Evolutionary conservation across 2,329 filamentous ascomycete species (phyloP).

Genomic region (Meredithiella fracta): DNA sequence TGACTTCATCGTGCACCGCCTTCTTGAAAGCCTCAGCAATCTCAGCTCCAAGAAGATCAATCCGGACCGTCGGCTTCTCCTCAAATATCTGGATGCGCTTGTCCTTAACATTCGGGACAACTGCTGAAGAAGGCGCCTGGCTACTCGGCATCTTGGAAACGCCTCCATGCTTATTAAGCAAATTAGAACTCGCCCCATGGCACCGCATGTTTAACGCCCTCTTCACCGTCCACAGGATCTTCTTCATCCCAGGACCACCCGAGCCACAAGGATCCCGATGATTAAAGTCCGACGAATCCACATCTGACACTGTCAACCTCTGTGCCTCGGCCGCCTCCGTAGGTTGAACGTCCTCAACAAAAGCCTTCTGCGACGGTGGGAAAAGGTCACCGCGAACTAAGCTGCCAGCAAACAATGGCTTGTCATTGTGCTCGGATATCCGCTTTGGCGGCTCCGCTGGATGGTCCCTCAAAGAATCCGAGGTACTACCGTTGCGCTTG

Average conservation of each 20-base stretch:
- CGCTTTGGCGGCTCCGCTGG: conserved; percentile 34
- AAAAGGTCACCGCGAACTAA: conserved; percentile 76
- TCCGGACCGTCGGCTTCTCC: conserved; percentile 41
- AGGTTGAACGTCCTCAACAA: conserved; percentile 50
- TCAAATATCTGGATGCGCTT: conserved; percentile 23
- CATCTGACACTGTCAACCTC: conserved; percentile 18
- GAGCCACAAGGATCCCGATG: background rate
- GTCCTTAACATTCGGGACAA: conserved; percentile 39
- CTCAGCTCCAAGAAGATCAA: conserved; percentile 69
- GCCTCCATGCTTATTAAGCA: conserved; percentile 29
- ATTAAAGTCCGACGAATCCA: background rate
- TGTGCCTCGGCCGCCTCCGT: conserved; percentile 29
- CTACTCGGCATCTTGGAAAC: conserved; percentile 39
- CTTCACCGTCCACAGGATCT: conserved; percentile 70
- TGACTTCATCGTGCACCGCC: conserved; percentile 50
- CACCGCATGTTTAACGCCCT: conserved; percentile 54
- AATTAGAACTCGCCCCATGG: background rate
- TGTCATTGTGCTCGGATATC: conserved; percentile 39
- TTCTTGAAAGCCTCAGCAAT: conserved; percentile 64
- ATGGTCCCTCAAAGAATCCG: conserved; percentile 64
- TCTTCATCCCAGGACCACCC: conserved; percentile 54
- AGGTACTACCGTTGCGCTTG: conserved; percentile 75
- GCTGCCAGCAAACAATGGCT: conserved; percentile 52
- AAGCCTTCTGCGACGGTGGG: conserved; percentile 58
- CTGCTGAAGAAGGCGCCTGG: conserved; percentile 40